phyloP scores from a whole-genome alignment of 1,139 yeast species.

The Taphrina communis region DNA sequence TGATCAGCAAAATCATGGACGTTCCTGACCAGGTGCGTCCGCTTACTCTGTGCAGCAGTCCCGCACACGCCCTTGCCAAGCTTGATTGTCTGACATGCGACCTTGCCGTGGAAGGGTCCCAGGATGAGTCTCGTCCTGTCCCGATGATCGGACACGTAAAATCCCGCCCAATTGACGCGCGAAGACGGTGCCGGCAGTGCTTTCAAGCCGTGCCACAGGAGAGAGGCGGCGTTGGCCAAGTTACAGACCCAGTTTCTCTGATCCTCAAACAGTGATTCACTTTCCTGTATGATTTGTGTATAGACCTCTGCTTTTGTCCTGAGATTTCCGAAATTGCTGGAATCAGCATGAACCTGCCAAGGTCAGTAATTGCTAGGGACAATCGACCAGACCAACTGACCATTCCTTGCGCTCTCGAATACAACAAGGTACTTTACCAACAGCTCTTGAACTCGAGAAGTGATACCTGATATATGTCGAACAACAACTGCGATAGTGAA shows the following conservation, averaged over 20 bases:
- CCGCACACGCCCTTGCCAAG: constrained; percentile 94
- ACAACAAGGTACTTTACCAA: no score
- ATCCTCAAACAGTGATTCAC: constrained; percentile 65
- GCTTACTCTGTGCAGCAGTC: constrained; percentile 64
- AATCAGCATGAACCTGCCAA: constrained; percentile 37
- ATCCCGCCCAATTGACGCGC: constrained; percentile 90
- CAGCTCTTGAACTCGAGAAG: no score
- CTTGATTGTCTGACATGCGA: constrained; percentile 83
- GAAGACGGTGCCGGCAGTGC: constrained; percentile 55
- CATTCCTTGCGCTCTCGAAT: background rate
- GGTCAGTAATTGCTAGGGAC: no score
- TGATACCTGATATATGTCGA: no score
- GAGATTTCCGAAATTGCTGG: constrained; percentile 1
- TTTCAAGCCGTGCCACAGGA: constrained; percentile 86
- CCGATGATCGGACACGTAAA: constrained; percentile 63
- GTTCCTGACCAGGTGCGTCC: constrained; percentile 76
- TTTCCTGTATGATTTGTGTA: constrained; percentile 64
- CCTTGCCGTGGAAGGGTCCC: constrained; percentile 97
- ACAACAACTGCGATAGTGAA: no score
- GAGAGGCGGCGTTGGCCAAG: constrained; percentile 79
- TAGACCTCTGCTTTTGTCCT: constrained; percentile 58
- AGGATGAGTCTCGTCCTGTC: constrained; percentile 60
- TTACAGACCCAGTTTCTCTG: constrained; percentile 88
- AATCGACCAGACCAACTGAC: no score
- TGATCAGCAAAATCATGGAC: constrained; percentile 86